Evolutionary conservation across 1,139 yeast species (phyloP), one percentile per base, ranked within the genome.

Genomic region (Candida tropicalis): DNA sequence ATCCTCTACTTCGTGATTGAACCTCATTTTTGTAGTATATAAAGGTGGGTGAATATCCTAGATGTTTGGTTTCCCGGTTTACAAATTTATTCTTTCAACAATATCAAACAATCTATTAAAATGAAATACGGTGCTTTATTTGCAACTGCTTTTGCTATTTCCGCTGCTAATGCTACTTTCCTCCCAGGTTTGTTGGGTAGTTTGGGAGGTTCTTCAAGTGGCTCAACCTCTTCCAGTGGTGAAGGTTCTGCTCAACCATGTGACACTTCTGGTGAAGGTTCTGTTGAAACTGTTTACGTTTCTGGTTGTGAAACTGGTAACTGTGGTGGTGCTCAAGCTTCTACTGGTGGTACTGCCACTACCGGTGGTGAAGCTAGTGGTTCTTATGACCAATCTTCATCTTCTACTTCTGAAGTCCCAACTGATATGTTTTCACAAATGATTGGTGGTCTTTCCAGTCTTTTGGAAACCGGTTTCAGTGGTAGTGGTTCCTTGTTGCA

Each of bases 101-200:
- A 28, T 20, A 28, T 13, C 15, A 5, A 2, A 28, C 5, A 26
- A 4, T n/a, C 6, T 7, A 15, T 28, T 4, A 28, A 2, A 6
- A 28, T 28, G 32, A 33, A 20, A 24, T 22, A 33, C 27, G 13
- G 24, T 5, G 27, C 36, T 17, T 22, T 23, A 15, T 23, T 24
- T 17, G 36, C 27, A 9, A 24, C 36, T 24, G 36, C 27, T 17
- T 22, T 24, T 12, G 27, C 36, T 33, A 33, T 24, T 24, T 23
- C 36, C 17, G 27, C 26, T 12, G 36, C 36, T 23, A 33, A 24
- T 13, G 27, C 36, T 24, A 33, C 36, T 15, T 28, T 28, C 17
- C 27, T 22, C 3, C 31, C 31, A 28, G 32, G 32, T 28, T n/a
- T 15, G 16, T 9, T 9, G 11, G 31, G 31, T 27, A 27, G 31